Evolutionary conservation across 2,329 filamentous ascomycete species (phyloP).

Genomic region (Zopfia rhizophila): DNA sequence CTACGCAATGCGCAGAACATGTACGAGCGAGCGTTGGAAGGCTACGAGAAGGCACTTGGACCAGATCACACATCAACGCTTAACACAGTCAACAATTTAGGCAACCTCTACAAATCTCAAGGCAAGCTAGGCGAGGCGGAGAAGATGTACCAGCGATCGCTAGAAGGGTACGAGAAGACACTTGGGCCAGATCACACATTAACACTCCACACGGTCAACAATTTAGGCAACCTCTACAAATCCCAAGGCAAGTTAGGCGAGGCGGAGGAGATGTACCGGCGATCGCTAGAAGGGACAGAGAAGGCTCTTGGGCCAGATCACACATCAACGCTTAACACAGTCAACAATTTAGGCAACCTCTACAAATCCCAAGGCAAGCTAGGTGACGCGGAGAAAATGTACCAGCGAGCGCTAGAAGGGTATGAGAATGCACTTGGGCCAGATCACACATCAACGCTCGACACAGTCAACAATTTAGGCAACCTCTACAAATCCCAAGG

Average conservation of each 20-base stretch:
- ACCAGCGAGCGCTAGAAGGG: too few species aligned
- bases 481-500: conserved; percentile 16
- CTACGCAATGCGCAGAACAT: conserved; percentile 61
- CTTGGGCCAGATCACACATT: conserved; percentile 12
- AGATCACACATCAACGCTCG: conserved; percentile 15
- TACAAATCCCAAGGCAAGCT: too few species aligned
- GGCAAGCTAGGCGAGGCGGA: too few species aligned
- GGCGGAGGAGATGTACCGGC: conserved; percentile 22
- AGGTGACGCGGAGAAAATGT: too few species aligned
- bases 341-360: too few species aligned
- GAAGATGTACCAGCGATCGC: conserved; percentile 26
- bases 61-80: conserved; percentile 24
- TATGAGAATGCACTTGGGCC: conserved; percentile 7
- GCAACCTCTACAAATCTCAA: conserved; percentile 19
- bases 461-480: conserved; percentile 10
- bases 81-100: conserved; percentile 22
- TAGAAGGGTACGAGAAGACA: conserved; percentile 18
- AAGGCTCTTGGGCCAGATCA: too few species aligned
- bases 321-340: too few species aligned
- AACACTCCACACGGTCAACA: conserved; percentile 1
- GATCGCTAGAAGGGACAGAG: conserved; percentile 24
- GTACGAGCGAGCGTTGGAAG: conserved; percentile 21
- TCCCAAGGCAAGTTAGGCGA: conserved; percentile 7
- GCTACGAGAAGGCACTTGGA: conserved; percentile 18
- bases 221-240: conserved; percentile 5